A percentile compares a stretch with the other conserved stretches of the same genome.
Conservation (phyloP, 768 basidiomycete species). For the Cystobasidium tubakii region DNA sequence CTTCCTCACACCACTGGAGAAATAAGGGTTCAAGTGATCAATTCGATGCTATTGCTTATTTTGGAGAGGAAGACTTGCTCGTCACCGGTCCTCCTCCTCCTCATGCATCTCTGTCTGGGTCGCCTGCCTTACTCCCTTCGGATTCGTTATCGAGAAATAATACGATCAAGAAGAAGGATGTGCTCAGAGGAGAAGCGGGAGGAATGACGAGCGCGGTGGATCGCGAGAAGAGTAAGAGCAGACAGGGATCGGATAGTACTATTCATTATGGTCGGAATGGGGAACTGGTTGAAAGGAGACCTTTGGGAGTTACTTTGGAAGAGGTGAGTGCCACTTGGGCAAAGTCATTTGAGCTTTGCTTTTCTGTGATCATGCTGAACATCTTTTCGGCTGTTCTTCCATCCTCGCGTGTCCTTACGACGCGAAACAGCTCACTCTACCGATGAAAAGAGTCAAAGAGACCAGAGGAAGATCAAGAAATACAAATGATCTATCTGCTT, state of each 20-base stretch:
- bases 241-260: neutral
- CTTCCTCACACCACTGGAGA: neutral
- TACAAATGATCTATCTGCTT: conserved; percentile 8
- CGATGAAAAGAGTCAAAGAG: conserved; percentile 10
- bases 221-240: neutral
- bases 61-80: conserved; percentile 2
- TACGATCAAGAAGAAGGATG: neutral
- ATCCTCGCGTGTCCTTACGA: too few relatives aligned
- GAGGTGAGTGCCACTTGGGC: conserved; percentile 28
- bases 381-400: too few relatives aligned
- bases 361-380: neutral
- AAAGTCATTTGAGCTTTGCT: too few relatives aligned
- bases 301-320: conserved; percentile 30
- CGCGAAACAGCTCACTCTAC: neutral
- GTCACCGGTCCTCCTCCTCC: neutral
- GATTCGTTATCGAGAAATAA: neutral
- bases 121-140: neutral
- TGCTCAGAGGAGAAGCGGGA: neutral
- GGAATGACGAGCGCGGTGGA: neutral
- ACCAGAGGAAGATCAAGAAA: conserved; percentile 10
- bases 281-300: conserved; percentile 26
- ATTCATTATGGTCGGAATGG: conserved; percentile 10
- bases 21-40: neutral
- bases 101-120: too few relatives aligned
- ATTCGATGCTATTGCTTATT: conserved; percentile 11